Evolutionary conservation across 495 filamentous ascomycete genomes (phyloP).

Genomic region (Penicillium atrosanguineum): DNA sequence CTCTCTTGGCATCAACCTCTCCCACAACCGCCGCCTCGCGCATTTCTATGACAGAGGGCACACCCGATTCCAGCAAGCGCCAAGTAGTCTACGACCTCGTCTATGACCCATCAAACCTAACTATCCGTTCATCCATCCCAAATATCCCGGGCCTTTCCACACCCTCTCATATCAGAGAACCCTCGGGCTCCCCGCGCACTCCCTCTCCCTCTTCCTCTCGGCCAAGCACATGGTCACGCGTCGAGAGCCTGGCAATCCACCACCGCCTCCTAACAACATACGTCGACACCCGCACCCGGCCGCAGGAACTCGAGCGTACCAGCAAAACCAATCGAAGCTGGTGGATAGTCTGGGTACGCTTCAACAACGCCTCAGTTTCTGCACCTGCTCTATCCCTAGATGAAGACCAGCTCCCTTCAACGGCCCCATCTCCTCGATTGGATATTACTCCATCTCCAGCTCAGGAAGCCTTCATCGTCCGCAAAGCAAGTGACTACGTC

Average conservation of each 20-base stretch:
- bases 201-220: conserved; percentile 66
- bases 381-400: conserved; percentile 15
- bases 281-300: conserved; percentile 54
- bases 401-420: conserved; percentile 15
- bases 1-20: conserved; percentile 65
- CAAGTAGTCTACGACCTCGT: conserved; percentile 77
- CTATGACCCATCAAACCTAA: conserved; percentile 75
- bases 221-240: conserved; percentile 61
- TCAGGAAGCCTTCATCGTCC: conserved; percentile 78
- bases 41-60: conserved; percentile 35
- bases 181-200: conserved; percentile 46
- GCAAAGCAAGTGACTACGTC: conserved; percentile 68
- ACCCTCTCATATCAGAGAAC: conserved; percentile 7
- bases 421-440: conserved; percentile 14
- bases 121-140: conserved; percentile 80
- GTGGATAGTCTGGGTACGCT: conserved; percentile 94
- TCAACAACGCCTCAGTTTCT: conserved; percentile 33
- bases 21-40: conserved; percentile 48
- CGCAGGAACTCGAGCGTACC: conserved; percentile 74
- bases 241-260: conserved; percentile 90
- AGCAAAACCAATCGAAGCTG: conserved; percentile 89
- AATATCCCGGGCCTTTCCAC: conserved; percentile 72
- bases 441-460: conserved; percentile 3
- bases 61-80: conserved; percentile 24
- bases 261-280: conserved; percentile 78